Base-by-base conservation (phyloP, 441 rosid genomes). In the Corymbia calophylla region DNA sequence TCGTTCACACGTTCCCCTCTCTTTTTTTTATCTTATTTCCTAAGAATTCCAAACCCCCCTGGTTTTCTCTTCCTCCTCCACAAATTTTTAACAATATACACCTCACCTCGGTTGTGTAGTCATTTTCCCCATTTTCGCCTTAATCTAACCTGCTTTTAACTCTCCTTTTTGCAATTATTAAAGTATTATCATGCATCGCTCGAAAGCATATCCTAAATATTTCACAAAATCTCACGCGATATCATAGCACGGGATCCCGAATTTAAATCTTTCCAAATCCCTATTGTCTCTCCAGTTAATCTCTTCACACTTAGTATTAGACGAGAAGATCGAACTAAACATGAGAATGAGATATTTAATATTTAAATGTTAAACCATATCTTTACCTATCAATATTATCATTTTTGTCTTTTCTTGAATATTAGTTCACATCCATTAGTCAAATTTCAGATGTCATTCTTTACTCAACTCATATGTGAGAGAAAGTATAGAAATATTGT, bases 401-500 rank as follows among this genome's bases (percentile, higher is more conserved):
- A 39, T 39, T 39, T 39, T 39, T 5, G 5, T 39, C 44, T 4
- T 39, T 39, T 39, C 44, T 39, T 39, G 5, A 39, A 39, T 39
- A 39, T 6, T 4, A 39, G 44, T 39, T 6, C 44, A 39, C 44
- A 5, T 4, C 5, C 5, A 39, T 39, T 39, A 39, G 44, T 39
- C 44, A 39, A 39, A 39, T 39, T 4, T 39, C 44, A 39, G 5
- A 39, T 39, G 44, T 56, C 0, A 0, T 9, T 56, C 29, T 1
- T 56, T 23, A 23, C 23, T 0, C 0, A 0, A 56, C 0, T 56
- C 23, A 9, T 0, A 23, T 2, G 0, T 56, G 62, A 56, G 23
- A 56, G 29, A 56, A 27, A 23, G 0, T 56, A 56, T 9, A 23
- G 2, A 56, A 56, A 23, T 58, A 58, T 23, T 25, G 10, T 0